These are phyloP conservation scores for Cystobasidium ongulense DNA, from an alignment of 768 basidiomycete genomes.

Conservation along the genomic window DNA sequence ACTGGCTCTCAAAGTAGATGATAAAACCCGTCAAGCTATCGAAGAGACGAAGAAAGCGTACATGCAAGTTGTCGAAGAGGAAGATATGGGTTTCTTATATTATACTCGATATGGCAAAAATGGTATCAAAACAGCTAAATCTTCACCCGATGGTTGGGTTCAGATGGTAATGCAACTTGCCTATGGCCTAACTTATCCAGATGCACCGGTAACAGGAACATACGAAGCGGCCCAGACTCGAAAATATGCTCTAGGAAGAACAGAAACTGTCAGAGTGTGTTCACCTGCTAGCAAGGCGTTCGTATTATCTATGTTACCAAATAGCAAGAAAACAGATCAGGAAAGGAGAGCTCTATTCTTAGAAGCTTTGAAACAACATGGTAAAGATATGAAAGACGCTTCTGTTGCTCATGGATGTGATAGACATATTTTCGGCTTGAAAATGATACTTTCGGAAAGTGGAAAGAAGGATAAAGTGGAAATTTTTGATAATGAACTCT, in stretches of 20 bases:
- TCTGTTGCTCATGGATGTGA: slow-evolving; percentile 85
- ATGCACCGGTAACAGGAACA: slow-evolving; percentile 44
- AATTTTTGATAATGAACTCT: slow-evolving; percentile 52
- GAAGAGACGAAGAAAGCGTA: slow-evolving; percentile 59
- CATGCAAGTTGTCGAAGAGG: slow-evolving; percentile 58
- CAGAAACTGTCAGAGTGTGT: slow-evolving; percentile 84
- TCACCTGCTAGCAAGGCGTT: slow-evolving; percentile 74
- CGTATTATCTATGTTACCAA: slow-evolving; percentile 69
- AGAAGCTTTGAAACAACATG: slow-evolving; percentile 64
- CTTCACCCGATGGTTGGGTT: slow-evolving; percentile 63
- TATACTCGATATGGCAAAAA: slow-evolving; percentile 83
- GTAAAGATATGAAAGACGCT: slow-evolving; percentile 74
- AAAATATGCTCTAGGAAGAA: slow-evolving; percentile 79
- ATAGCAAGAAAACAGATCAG: slow-evolving; percentile 49
- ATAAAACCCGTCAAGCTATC: slow-evolving; percentile 53
- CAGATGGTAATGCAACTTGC: slow-evolving; percentile 96
- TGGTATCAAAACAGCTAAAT: slow-evolving; percentile 58
- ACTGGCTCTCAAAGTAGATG: slow-evolving; percentile 62
- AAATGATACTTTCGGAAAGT: background rate
- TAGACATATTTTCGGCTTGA: slow-evolving; percentile 69
- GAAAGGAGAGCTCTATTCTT: slow-evolving; percentile 26
- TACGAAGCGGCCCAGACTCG: slow-evolving; percentile 95
- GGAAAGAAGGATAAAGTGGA: slow-evolving; percentile 57
- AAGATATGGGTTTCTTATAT: slow-evolving; percentile 74
- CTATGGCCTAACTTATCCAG: slow-evolving; percentile 63